These are phyloP conservation scores for Prunus kanzakura DNA, from an alignment of 306 rosid genomes.

Conservation along the genomic window DNA sequence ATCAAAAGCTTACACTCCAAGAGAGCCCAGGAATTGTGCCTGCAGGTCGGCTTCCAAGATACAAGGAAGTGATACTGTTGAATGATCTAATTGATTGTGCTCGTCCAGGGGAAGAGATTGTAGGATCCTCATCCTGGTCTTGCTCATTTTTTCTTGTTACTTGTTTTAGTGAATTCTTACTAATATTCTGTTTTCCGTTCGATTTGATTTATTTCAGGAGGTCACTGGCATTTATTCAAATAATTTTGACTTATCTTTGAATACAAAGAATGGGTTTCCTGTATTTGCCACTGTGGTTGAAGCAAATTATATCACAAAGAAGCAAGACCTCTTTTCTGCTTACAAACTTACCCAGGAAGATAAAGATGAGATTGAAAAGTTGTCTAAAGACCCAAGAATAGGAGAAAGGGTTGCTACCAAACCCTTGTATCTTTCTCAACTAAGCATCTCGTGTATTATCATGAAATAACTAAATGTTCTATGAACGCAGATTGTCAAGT, in stretches of 20 bases:
- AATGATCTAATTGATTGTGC: constrained; percentile 98
- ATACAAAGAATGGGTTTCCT: constrained; percentile 97
- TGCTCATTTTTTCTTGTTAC: constrained; percentile 12
- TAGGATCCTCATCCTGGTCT: constrained; percentile 35
- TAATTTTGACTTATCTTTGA: constrained; percentile 88
- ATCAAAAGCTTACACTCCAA: constrained; percentile 95
- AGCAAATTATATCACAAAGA: constrained; percentile 87
- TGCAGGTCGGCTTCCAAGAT: constrained; percentile 97
- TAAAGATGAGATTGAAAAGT: constrained; percentile 73
- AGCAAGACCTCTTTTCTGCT: constrained; percentile 93
- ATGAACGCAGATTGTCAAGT: constrained; percentile 66
- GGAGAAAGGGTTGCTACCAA: constrained; percentile 85
- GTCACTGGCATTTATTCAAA: constrained; percentile 94
- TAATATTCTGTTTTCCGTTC: constrained; percentile 14
- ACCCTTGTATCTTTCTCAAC: background rate
- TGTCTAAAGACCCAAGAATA: constrained; percentile 87
- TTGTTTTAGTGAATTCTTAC: constrained; percentile 19
- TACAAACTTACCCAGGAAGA: constrained; percentile 97
- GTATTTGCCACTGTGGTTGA: constrained; percentile 98
- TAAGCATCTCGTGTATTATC: background rate
- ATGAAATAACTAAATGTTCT: constrained; percentile 9
- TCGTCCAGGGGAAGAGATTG: constrained; percentile 99
- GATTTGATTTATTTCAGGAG: constrained; percentile 58
- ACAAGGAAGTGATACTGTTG: constrained; percentile 92
- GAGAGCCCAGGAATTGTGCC: constrained; percentile 99